Evolutionary conservation across 164 flowering plant genomes (phyloP), one percentile per base, ranked within the genome.

Genomic region (Vitis cinerea): DNA sequence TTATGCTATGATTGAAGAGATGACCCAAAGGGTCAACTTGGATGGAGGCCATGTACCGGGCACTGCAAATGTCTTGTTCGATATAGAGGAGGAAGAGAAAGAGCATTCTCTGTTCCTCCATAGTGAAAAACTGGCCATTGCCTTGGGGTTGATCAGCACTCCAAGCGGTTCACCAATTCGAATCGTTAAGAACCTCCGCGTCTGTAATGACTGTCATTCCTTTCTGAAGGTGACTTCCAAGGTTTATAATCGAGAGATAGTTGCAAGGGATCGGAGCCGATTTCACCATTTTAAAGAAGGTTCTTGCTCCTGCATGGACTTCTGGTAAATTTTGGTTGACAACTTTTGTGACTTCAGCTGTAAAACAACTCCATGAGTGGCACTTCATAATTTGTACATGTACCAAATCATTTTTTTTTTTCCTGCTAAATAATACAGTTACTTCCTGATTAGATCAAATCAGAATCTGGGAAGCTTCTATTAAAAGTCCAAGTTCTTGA

Each of bases 211-310:
- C 72, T 81, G 81, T 59, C 83, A 81, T 65, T 75, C 81, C 48
- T 75, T 75, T 56, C 29, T 81, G n/a, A 81, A 75, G 64, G 60
- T 73, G 17, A 58, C 78, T 3, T 77, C 83, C 11, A 61, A 70
- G 72, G 69, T 71, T 47, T 81, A 63, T 14, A 44, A 53, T 49
- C 76, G 81, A 49, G 72, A 70, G 50, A 78, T 81, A 61, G 50
- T 81, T 50, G 83, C 75, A 29, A 72, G 81, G 67, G 83, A 80
- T 58, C 61, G 81, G 63, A 72, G 70, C 63, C 81, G 83, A 3
- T 81, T 81, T 71, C 79, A 77, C 67, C 80, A 80, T 74, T 80
- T 80, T 64, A 77, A 74, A 70, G 65, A 69, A 59, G 83, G 83
- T 53, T 68, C 62, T 0, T 78, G 83, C 71, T 81, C 83, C 9